phyloP scores from a whole-genome alignment of 371 early-diverging fungal species.

The Circinella umbellata region DNA sequence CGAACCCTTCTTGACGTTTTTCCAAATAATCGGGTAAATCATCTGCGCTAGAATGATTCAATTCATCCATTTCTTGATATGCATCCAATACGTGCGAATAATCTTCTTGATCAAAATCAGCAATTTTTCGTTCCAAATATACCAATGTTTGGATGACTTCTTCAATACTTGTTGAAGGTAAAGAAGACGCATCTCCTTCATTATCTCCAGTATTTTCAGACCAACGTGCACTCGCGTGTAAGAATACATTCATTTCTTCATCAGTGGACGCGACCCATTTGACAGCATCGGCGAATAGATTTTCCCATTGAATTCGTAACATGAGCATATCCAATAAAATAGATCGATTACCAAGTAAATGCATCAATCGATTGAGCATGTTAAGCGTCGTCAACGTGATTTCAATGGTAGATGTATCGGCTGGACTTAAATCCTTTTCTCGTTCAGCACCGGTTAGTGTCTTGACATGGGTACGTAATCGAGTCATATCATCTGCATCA shows the following conservation, averaged over 20 bases:
- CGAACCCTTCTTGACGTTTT: slow-evolving; percentile 48
- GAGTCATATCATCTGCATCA: slow-evolving; percentile 49
- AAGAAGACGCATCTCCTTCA: too few relatives aligned
- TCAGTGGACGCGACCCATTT: slow-evolving; percentile 46
- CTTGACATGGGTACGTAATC: slow-evolving; percentile 55
- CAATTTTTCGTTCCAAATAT: slow-evolving; percentile 37
- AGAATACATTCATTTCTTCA: slow-evolving; percentile 37
- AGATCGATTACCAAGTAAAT: slow-evolving; percentile 34
- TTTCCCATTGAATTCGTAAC: slow-evolving; percentile 53
- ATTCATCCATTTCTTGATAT: slow-evolving; percentile 53
- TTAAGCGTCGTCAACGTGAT: slow-evolving; percentile 52
- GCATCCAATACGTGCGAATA: slow-evolving; percentile 46
- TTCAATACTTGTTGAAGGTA: slow-evolving; percentile 21
- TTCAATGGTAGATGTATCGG: slow-evolving; percentile 61
- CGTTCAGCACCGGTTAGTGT: slow-evolving; percentile 34
- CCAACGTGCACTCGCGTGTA: slow-evolving; percentile 43
- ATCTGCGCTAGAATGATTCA: slow-evolving; percentile 7
- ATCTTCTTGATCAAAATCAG: slow-evolving; percentile 42
- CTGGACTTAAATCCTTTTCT: slow-evolving; percentile 47
- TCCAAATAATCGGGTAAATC: slow-evolving; percentile 49
- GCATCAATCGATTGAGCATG: slow-evolving; percentile 42
- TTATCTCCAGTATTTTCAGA: slow-evolving; percentile 12
- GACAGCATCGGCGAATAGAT: slow-evolving; percentile 43
- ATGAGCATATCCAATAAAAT: slow-evolving; percentile 36
- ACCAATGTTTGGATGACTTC: slow-evolving; percentile 42